Evolutionary conservation across 2,329 filamentous ascomycete genomes (phyloP), one percentile per base, ranked within the genome.

Genomic region (Achaetomium macrosporum): DNA sequence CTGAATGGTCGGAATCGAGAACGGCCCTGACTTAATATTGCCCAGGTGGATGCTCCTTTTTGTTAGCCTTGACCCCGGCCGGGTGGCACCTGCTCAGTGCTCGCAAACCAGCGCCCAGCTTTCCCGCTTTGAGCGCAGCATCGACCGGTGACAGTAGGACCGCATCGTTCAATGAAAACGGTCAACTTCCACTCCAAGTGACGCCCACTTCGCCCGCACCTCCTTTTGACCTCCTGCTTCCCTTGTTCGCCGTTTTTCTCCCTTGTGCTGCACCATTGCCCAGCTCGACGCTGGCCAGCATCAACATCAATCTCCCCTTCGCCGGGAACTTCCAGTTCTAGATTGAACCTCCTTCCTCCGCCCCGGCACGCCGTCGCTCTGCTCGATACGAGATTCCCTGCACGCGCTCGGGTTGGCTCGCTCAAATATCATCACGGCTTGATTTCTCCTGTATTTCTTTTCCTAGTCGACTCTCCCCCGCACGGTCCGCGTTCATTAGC

Each of bases 281-380:
- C 52, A 56, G 54, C 57, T 53, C 42, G 59, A 59, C 56, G 53
- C 57, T 53, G 55, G 51, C 53, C 49, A 53, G 44, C 55, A 59
- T 55, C 55, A 52, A 57, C 33, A 35, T 15, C 10, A 15, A 35
- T 57, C 54, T 54, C 51, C 54, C 51, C 31, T 40, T 49, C 33
- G 37, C 53, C 42, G 47, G 44, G 45, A 48, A 48, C 48, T 47
- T 37, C 48, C 47, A 50, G 20, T 48, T 42, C 47, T 19, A 25
- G 35, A 8, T 33, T 50, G 39, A 12, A 45, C 29, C 41, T 17
- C 25, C 29, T 19, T 39, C 40, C 44, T 43, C 44, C 42, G 31
- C 39, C 51, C 48, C 46, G 50, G 42, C 42, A 53, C 56, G 46
- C 50, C 57, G 39, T 49, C 51, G 42, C 47, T 48, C 46, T 48